These are phyloP conservation scores for Lactarius pseudohatsudake DNA, from an alignment of 768 basidiomycete genomes.

Conservation along the genomic window DNA sequence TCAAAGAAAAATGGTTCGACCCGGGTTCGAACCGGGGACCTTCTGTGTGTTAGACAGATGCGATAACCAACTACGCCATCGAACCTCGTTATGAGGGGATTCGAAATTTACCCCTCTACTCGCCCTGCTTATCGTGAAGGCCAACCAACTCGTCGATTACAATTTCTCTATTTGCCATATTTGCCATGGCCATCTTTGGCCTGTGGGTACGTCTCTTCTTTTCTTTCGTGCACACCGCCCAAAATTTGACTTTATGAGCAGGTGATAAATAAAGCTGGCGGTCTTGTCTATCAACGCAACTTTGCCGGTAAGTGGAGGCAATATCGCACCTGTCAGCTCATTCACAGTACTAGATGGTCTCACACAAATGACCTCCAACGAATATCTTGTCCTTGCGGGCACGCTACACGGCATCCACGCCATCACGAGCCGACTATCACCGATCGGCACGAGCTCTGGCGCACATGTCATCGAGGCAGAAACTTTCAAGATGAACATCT, in stretches of 20 bases:
- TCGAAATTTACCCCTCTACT: background rate
- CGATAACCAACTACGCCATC: conserved; percentile 79
- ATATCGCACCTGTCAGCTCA: background rate
- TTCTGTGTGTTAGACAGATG: conserved; percentile 64
- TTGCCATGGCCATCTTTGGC: conserved; percentile 70
- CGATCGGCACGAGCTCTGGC: conserved; percentile 78
- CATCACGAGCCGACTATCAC: conserved; percentile 91
- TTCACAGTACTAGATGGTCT: conserved; percentile 68
- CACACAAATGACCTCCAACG: conserved; percentile 85
- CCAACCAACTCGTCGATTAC: background rate
- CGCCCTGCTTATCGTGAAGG: background rate
- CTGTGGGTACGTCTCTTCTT: conserved; percentile 63
- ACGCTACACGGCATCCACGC: conserved; percentile 98
- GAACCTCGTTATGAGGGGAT: conserved; percentile 5
- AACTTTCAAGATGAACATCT: conserved; percentile 90
- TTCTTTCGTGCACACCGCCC: conserved; percentile 3
- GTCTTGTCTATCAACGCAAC: conserved; percentile 89
- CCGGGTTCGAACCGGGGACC: conserved; percentile 32
- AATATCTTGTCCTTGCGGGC: conserved; percentile 93
- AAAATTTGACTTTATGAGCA: conserved; percentile 35
- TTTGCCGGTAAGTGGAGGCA: conserved; percentile 66
- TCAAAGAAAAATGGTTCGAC: conserved; percentile 16
- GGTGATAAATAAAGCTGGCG: conserved; percentile 99
- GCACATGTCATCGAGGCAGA: conserved; percentile 96
- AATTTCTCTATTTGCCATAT: conserved; percentile 32